phyloP scores from a whole-genome alignment of 2,329 filamentous ascomycete species.

The Penicillium frequentans region DNA sequence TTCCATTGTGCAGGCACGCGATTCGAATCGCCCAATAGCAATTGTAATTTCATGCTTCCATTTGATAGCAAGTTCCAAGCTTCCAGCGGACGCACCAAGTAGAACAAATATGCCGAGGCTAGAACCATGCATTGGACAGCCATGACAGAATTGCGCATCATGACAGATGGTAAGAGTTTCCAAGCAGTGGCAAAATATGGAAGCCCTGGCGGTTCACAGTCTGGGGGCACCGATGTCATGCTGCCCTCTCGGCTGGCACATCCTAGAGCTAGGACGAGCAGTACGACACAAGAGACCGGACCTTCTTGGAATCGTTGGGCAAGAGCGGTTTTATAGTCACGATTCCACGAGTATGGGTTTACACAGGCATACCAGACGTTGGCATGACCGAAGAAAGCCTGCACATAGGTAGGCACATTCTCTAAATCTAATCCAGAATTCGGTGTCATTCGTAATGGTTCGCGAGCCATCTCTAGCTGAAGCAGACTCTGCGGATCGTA shows the following conservation, averaged over 20 bases:
- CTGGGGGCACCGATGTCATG: constrained; percentile 69
- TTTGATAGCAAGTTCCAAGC: constrained; percentile 80
- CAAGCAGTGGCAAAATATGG: constrained; percentile 80
- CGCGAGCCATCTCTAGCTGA: constrained; percentile 76
- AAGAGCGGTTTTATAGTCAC: constrained; percentile 72
- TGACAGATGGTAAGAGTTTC: constrained; percentile 73
- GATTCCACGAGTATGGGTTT: constrained; percentile 77
- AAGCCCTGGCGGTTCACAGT: constrained; percentile 71
- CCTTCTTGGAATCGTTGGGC: constrained; percentile 51
- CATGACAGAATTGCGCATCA: constrained; percentile 76
- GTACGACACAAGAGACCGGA: constrained; percentile 77
- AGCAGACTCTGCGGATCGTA: constrained; percentile 81
- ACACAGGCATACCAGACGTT: constrained; percentile 87
- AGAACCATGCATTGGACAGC: constrained; percentile 79
- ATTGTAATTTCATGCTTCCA: constrained; percentile 77
- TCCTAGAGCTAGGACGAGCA: constrained; percentile 74
- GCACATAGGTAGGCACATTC: constrained; percentile 72
- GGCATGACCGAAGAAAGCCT: constrained; percentile 77
- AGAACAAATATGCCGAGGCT: constrained; percentile 79
- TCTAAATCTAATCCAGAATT: constrained; percentile 69
- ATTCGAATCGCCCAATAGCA: constrained; percentile 72
- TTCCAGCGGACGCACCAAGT: constrained; percentile 77
- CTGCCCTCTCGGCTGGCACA: constrained; percentile 74
- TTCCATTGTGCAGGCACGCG: constrained; percentile 69
- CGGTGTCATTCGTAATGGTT: constrained; percentile 62